These are phyloP conservation scores for Backusella psychrophila DNA, from an alignment of 192 early-diverging fungal species.

Conservation along the genomic window DNA sequence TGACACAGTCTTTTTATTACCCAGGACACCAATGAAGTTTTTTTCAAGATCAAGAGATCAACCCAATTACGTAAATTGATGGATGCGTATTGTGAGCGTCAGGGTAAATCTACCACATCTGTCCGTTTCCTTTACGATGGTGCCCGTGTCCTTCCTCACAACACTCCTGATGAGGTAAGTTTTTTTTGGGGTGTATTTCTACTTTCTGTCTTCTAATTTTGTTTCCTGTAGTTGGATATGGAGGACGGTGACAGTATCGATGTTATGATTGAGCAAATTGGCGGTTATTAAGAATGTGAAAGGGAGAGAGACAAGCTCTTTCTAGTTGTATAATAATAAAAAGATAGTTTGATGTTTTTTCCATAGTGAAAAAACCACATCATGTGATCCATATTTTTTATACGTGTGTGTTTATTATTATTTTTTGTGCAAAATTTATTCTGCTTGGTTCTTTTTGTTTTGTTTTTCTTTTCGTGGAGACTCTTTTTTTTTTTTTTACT, in stretches of 20 bases:
- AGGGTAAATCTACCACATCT: conserved; percentile 72
- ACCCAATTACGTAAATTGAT: conserved; percentile 92
- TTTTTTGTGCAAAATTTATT: neutral
- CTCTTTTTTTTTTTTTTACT: neutral
- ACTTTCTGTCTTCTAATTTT: too few relatives aligned
- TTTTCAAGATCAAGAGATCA: conserved; percentile 95
- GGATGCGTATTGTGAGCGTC: conserved; percentile 89
- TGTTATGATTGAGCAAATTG: conserved; percentile 90
- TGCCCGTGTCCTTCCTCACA: conserved; percentile 68
- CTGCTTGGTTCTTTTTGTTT: neutral
- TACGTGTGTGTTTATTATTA: neutral
- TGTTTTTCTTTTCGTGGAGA: neutral
- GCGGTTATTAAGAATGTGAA: conserved; percentile 45
- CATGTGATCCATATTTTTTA: neutral
- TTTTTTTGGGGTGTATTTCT: neutral
- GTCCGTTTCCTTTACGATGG: conserved; percentile 93
- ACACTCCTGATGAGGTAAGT: conserved; percentile 82
- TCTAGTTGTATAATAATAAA: neutral
- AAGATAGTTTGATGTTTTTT: neutral
- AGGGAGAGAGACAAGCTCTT: neutral
- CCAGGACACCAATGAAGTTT: conserved; percentile 77
- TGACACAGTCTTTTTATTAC: neutral
- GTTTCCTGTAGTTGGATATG: conserved; percentile 73
- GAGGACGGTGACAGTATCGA: conserved; percentile 95
- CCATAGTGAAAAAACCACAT: neutral